Evolutionary conservation across 352 stramenopile genomes (phyloP), one percentile per base, ranked within the genome.

Genomic region (Phytophthora aleatoria): DNA sequence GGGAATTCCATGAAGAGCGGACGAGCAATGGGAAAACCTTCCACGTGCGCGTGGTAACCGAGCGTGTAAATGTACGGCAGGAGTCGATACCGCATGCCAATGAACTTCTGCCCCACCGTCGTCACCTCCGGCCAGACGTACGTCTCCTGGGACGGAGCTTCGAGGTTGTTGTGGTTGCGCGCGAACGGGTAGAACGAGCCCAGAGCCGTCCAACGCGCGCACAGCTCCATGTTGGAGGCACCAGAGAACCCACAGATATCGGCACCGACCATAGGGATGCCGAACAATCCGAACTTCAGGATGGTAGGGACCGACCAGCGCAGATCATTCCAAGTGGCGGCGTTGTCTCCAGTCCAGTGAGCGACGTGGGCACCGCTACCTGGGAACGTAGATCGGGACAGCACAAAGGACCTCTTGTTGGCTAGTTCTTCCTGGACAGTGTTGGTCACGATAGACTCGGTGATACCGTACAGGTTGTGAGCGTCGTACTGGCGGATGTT

Each of bases 301-400:
- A 94, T 85, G 4, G 78, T 73, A 24, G 79, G 69, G 30, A 96
- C 75, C 42, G 76, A 91, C 68, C 77, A 87, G 16, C 77, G 73
- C 9, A 96, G 53, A 63, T 96, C 87, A 50, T 91, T 76, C 87
- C 87, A 96, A 35, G 74, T 90, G 1, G 87, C 83, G 0, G 67
- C 75, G 48, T 93, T 95, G 61, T 95, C 87, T 16, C 87, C 87
- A 4, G 85, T 90, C 84, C 84, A 93, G 71, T 95, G 85, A 27
- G 82, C 84, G 5, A 69, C 71, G 56, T 92, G 70, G 9, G 61
- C 77, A 20, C 87, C 84, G 35, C 73, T 79, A 9, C 79, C 80
- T 3, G 85, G 79, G 63, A 91, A 93, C 5, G 81, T 90, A 13
- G 84, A 92, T 26, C 84, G 65, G 5, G 81, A 89, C 31, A 95